These are phyloP conservation scores for Tetradesmus lagerheimii DNA, from an alignment of 139 green algal species.

Conservation along the genomic window DNA sequence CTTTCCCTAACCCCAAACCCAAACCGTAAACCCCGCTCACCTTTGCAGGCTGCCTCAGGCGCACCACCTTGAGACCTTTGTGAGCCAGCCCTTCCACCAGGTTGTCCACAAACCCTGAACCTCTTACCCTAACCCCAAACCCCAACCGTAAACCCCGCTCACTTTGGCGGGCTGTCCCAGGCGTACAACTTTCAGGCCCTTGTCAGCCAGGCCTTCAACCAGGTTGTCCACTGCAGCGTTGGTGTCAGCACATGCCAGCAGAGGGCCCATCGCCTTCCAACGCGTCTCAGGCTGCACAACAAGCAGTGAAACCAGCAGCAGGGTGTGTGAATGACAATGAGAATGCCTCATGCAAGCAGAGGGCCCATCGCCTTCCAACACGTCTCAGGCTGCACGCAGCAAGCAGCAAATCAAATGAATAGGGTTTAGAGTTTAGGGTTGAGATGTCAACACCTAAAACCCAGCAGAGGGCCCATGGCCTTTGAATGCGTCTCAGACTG, in stretches of 20 bases:
- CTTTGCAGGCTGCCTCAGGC: conserved; percentile 77
- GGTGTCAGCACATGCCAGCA: conserved; percentile 83
- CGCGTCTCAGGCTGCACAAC: background rate
- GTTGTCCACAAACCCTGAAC: no score
- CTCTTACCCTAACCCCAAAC: no score
- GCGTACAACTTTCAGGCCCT: conserved; percentile 78
- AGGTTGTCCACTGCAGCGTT: conserved; percentile 95
- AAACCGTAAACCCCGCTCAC: conserved; percentile 40
- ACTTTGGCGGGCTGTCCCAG: conserved; percentile 76
- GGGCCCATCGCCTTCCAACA: conserved; percentile 45
- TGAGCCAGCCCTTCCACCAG: conserved; percentile 85
- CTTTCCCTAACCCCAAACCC: no score
- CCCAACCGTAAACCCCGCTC: conserved; percentile 1
- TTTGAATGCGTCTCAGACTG: background rate
- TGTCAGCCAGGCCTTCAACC: conserved; percentile 81
- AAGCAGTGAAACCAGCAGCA: no score
- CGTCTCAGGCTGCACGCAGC: background rate
- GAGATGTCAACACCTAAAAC: no score
- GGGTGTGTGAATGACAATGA: no score
- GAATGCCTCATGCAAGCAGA: conserved; percentile 78
- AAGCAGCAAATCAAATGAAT: no score
- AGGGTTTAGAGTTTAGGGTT: no score
- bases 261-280: conserved; percentile 44
- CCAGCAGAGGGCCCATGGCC: conserved; percentile 69
- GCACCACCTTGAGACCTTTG: conserved; percentile 74